Evolutionary conservation across 768 basidiomycete species (phyloP).

Genomic region (Tricholoma hemisulphureum): DNA sequence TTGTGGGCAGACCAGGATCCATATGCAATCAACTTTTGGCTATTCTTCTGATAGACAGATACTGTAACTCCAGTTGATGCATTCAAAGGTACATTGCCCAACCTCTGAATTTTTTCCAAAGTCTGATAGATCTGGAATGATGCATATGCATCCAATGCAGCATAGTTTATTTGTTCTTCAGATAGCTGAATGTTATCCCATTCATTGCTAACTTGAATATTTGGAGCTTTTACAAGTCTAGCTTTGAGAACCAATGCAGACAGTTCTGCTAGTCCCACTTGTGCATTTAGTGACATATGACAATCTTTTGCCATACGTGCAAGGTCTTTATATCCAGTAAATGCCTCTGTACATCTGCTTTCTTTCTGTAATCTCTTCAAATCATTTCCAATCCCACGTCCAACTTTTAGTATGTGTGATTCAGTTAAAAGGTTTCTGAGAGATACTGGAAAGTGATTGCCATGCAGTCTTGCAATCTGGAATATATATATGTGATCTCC

Average conservation of each 20-base stretch:
- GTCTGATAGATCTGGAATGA: slow-evolving; percentile 11
- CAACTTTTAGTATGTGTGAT: slow-evolving; percentile 11
- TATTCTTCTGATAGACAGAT: neutral
- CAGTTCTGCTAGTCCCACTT: slow-evolving; percentile 29
- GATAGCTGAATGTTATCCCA: slow-evolving; percentile 17
- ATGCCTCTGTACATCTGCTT: slow-evolving; percentile 8
- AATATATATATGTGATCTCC: no score
- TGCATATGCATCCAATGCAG: slow-evolving; percentile 20
- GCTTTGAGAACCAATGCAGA: slow-evolving; percentile 23
- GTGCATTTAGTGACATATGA: slow-evolving; percentile 13
- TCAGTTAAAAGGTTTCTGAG: no score
- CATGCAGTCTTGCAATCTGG: no score
- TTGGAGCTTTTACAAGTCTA: slow-evolving; percentile 19
- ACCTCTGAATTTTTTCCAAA: slow-evolving; percentile 5
- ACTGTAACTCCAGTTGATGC: neutral
- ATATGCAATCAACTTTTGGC: neutral
- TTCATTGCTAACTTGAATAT: slow-evolving; percentile 14
- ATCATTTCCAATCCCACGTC: slow-evolving; percentile 2
- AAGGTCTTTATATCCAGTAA: slow-evolving; percentile 28
- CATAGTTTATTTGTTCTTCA: slow-evolving; percentile 18
- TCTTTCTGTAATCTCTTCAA: slow-evolving; percentile 2
- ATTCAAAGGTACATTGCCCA: neutral
- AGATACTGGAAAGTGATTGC: no score
- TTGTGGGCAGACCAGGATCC: neutral
- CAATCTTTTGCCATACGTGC: slow-evolving; percentile 27